Evolutionary conservation across 139 green algal genomes (phyloP), one percentile per base, ranked within the genome.

Genomic region (Chlamydomonas incerta): DNA sequence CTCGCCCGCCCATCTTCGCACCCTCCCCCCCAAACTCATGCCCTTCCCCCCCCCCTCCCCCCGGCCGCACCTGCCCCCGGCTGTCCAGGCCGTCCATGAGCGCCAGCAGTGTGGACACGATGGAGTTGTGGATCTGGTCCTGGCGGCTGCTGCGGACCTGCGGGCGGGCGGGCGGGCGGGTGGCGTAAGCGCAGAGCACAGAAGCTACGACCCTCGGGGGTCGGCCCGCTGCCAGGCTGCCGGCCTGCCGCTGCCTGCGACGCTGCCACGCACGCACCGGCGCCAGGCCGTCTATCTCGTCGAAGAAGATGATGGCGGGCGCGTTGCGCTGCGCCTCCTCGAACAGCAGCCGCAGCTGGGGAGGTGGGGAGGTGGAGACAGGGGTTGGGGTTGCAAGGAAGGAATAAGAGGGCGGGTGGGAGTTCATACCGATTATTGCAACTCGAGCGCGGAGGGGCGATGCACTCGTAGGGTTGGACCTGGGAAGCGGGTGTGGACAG

Each of bases 111-210:
- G 97, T 99, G 41, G 93, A 96, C 47, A 99, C 97, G 33, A 99
- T 98, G 72, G 93, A 97, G 94, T 99, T 99, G 94, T 99, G 96
- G 74, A 99, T 96, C 92, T 99, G 97, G 82, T 99, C 97, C 90
- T 98, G 94, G 88, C 94, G 95, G 91, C 86, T 94, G 89, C 86
- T 95, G 55, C 96, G 93, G 75, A 92, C 93, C 93, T 96, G 89
- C 0, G 26, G 17, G 35, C 11, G n/a, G 0, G 6, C 17, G 21
- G 50, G 73, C 31, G 31, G 31, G 50, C 3, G 31, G 9, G 96
- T 23, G 60, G 60, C 11, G 55, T 4, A 66, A 2, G 60, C 1
- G 60, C 20, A 66, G n/a, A n/a, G n/a, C n/a, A n/a, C n/a, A n/a
- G n/a, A n/a, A n/a, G n/a, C n/a, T n/a, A n/a, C n/a, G n/a, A n/a